A percentile compares a stretch with the other conserved stretches of the same genome.
Evolutionary conservation across 176 grass and related monocot genomes (phyloP).

Genomic region (Carex littledalei): DNA sequence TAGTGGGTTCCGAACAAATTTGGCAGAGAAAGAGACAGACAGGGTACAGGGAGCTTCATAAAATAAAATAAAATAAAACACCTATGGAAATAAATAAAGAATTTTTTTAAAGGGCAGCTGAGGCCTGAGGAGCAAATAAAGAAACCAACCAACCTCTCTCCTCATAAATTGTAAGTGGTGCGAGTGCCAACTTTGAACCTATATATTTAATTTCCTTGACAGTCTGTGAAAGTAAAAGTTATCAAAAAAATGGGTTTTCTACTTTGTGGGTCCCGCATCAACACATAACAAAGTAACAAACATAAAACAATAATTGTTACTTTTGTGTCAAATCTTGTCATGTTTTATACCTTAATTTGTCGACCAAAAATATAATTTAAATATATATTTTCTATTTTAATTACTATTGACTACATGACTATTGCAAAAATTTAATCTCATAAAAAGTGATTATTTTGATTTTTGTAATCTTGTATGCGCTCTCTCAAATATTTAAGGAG

Average conservation of each 20-base stretch:
- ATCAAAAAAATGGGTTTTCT: neutral
- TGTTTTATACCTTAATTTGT: no score
- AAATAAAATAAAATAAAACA: neutral
- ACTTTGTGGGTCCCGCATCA: neutral
- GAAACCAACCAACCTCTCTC: neutral
- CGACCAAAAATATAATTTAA: no score
- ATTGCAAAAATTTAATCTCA: no score
- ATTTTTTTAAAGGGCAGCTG: neutral
- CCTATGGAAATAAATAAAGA: neutral
- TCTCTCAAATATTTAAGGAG: neutral
- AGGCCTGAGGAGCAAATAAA: neutral
- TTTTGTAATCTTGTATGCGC: neutral
- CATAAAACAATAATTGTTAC: no score
- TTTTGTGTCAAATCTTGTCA: no score
- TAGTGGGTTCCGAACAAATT: neutral
- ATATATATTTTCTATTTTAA: no score
- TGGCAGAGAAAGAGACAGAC: neutral
- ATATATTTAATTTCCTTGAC: neutral
- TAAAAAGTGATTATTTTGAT: neutral
- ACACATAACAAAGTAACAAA: no score
- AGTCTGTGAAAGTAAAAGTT: neutral
- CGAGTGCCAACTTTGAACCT: neutral
- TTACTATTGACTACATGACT: no score
- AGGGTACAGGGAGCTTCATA: neutral
- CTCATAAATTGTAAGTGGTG: neutral